Base-by-base conservation (phyloP, 2,329 filamentous ascomycete genomes). In the Xylariaceae sp. region DNA sequence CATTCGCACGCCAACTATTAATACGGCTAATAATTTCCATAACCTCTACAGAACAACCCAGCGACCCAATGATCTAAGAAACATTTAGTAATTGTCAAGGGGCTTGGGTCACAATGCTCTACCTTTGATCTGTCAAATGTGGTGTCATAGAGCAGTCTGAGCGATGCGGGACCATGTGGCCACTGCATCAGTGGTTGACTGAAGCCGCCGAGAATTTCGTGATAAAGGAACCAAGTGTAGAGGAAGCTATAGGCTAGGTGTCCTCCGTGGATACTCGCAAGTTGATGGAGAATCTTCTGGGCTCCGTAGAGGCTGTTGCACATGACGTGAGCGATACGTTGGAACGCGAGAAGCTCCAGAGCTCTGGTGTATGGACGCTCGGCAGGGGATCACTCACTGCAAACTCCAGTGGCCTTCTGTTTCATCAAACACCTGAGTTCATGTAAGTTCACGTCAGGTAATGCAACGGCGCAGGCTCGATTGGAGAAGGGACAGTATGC, bases 141-240 rank as follows among this genome's bases (percentile, higher is more conserved):
- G 22, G 59, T 55, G n/a, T 67, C 62, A 11, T 57, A 54, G 27
- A 68, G 51, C 42, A 65, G 49, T 40, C 62, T 59, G 39, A 66
- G 49, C 12, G 62, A 66, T 30, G 57, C 55, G 32, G 60, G 60
- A 38, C 59, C 60, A 19, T 61, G 47, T 11, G 55, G 54, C 38
- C 58, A 60, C 42, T 63, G 57, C 15, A 47, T 53, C 27, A 55
- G 57, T 48, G 69, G 69, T 38, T 71, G 66, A 15, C 68, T 75
- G 48, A 75, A 76, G 10, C 66, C 66, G 22, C 71, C 72, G 5
- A 76, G 62, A 12, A 75, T 68, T 45, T 75, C 69, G 46, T 76
- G 73, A 48, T 77, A 76, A 6, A 73, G 61, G 39, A 75, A 72
- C 74, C 73, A 77, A 1, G 71, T 72, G 35, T 68, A 66, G 14